Evolutionary conservation across 2,329 filamentous ascomycete genomes (phyloP).

Genomic region (Calonectria leucothoes): DNA sequence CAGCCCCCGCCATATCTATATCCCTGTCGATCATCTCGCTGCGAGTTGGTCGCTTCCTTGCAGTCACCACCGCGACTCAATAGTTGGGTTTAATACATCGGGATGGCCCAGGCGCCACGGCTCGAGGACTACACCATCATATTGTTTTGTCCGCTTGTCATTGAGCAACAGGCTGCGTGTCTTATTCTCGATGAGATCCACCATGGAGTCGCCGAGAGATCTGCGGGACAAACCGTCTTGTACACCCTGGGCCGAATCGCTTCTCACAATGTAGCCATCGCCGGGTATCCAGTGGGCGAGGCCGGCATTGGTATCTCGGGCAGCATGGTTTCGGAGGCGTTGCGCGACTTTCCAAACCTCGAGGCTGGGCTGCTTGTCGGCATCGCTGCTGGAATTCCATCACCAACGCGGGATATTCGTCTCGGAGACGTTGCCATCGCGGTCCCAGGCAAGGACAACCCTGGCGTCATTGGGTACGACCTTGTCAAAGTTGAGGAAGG

Average conservation of each 20-base stretch:
- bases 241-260: constrained; percentile 6
- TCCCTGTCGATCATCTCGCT: neutral
- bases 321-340: neutral
- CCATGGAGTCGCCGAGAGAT: neutral
- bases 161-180: constrained; percentile 7
- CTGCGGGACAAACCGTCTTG: neutral
- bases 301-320: constrained; percentile 4
- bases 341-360: constrained; percentile 4
- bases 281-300: constrained; percentile 3
- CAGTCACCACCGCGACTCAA: neutral
- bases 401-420: neutral
- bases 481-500: constrained; percentile 3
- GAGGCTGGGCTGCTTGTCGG: neutral
- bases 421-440: constrained; percentile 9
- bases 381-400: constrained; percentile 6
- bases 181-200: constrained; percentile 8
- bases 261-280: constrained; percentile 11
- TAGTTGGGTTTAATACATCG: neutral
- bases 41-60: neutral
- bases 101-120: neutral
- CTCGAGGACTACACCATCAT: constrained; percentile 5
- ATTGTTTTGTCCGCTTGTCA: constrained; percentile 1
- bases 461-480: constrained; percentile 2
- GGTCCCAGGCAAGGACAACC: neutral
- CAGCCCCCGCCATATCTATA: neutral